A percentile compares a stretch with the other conserved stretches of the same genome.
Conservation (phyloP, 257 asterid species). For the Solanum virginianum region DNA sequence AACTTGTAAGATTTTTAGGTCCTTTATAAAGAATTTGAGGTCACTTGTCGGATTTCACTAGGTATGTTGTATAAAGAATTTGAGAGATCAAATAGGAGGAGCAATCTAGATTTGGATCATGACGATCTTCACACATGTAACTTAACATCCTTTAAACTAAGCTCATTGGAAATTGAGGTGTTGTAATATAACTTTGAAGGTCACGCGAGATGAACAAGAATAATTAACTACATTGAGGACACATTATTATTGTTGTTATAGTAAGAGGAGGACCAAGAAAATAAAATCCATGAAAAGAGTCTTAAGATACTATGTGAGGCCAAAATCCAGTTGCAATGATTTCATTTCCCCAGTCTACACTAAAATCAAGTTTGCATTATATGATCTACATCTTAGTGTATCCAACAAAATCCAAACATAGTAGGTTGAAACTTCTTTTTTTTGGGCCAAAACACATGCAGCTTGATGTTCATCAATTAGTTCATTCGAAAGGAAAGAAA, state of each 20-base stretch:
- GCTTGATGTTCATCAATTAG: not conserved
- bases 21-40: too few species aligned
- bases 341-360: not conserved
- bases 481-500: not conserved
- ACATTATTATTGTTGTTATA: not conserved
- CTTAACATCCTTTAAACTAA: not conserved
- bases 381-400: not conserved
- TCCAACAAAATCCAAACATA: not conserved
- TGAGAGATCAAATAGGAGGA: too few species aligned
- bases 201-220: not conserved
- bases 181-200: not conserved
- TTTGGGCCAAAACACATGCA: not conserved
- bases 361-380: not conserved
- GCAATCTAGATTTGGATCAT: too few species aligned
- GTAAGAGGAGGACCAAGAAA: not conserved
- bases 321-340: not conserved
- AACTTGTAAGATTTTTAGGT: too few species aligned
- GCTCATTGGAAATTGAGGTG: not conserved
- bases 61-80: too few species aligned
- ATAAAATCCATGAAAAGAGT: not conserved
- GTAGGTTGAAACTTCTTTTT: not conserved
- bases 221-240: not conserved
- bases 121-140: too few species aligned
- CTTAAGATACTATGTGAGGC: not conserved
- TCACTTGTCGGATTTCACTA: too few species aligned